Base-by-base conservation (phyloP, 164 flowering plant genomes). In the Sedum album region DNA sequence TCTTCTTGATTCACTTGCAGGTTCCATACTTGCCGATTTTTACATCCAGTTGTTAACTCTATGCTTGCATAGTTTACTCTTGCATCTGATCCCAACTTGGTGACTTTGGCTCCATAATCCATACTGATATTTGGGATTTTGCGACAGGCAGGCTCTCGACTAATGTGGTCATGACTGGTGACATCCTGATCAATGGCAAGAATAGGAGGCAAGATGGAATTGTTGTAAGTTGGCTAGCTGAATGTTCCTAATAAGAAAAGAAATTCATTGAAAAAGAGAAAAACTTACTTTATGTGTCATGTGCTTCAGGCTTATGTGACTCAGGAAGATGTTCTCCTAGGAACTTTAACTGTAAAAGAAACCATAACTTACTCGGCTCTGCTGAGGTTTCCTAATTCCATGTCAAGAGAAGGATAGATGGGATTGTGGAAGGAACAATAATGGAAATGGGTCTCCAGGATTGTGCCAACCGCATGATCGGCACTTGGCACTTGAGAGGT, bases 81-180 rank as follows among this genome's bases (percentile, higher is more conserved):
- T 1, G 14, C 2, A 53, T 53, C 60, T 0, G 28, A 21, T 49
- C 60, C 60, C 60, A 53, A 23, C 30, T 7, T 21, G 60, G 13
- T 23, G 30, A 21, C 17, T 2, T 15, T 1, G 21, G 3, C 7
- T 35, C 7, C 38, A 35, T 35, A 15, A 1, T 46, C 51, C 1
- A n/a, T 51, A 5, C 28, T 51, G 25, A 21, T 13, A 21, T 26
- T 5, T 26, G 33, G 0, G 6, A 57, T 57, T 30, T 28, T 28
- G 31, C n/a, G 60, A 60, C 89, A 85, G 92, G 96, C 17, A 87
- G 92, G 67, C 84, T 89, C 13, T 80, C 96, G 5, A 73, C 73
- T 66, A 87, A 87, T 73, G 82, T 79, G 62, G 72, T 86, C 49
- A 84, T 84, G 89, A 82, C 84, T 7, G 96, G 96, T 17, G 76